Conservation (phyloP, 2,329 filamentous ascomycete species). For the Scytalidium lignicola region DNA sequence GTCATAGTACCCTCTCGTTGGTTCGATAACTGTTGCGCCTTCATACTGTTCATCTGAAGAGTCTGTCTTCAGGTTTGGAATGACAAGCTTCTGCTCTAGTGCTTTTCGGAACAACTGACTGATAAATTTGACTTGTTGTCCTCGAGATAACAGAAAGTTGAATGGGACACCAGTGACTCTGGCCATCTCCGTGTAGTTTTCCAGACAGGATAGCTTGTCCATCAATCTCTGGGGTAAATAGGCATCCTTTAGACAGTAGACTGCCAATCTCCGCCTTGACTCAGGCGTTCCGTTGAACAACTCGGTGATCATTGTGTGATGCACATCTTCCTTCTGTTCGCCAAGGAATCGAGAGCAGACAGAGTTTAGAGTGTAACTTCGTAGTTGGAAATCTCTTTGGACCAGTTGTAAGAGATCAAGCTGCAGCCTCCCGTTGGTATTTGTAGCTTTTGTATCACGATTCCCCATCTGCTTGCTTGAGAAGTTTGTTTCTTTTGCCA, state of each 20-base stretch:
- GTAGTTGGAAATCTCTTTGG: constrained; percentile 87
- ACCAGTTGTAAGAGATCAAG: constrained; percentile 92
- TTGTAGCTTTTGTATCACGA: constrained; percentile 88
- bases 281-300: constrained; percentile 95
- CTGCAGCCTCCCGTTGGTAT: constrained; percentile 89
- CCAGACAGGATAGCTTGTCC: constrained; percentile 97
- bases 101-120: constrained; percentile 96
- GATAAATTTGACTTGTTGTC: constrained; percentile 96
- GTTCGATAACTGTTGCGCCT: constrained; percentile 97
- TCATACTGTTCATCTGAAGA: constrained; percentile 84
- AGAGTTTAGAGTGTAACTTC: constrained; percentile 96
- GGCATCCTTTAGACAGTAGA: constrained; percentile 97
- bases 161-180: constrained; percentile 98
- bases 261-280: constrained; percentile 79
- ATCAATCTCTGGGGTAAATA: constrained; percentile 91
- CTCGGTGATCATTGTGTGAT: constrained; percentile 99
- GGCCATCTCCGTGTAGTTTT: constrained; percentile 99
- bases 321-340: constrained; percentile 98
- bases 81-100: constrained; percentile 85
- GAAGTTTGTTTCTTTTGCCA: constrained; percentile 75
- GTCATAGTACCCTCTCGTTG: constrained; percentile 86
- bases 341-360: constrained; percentile 92
- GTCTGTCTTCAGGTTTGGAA: constrained; percentile 76
- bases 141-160: constrained; percentile 85
- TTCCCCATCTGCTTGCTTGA: constrained; percentile 98